phyloP scores from a whole-genome alignment of 1,139 yeast genomes.

The Yamadazyma sp. region DNA sequence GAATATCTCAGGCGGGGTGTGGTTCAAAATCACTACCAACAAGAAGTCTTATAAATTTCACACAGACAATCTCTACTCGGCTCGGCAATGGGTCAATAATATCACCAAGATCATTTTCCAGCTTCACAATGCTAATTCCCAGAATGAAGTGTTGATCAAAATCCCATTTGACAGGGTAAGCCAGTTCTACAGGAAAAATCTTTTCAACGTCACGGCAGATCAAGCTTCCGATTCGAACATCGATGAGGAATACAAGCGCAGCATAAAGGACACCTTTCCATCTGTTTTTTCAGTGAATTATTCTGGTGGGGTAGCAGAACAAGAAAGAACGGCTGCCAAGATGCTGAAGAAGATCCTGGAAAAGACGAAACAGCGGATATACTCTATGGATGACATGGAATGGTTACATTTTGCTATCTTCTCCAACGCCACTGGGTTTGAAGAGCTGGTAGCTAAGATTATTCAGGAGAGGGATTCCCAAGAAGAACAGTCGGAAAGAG shows the following conservation, averaged over 20 bases:
- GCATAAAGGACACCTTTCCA: constrained; percentile 6
- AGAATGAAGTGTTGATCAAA: constrained; percentile 72
- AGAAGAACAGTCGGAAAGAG: no score
- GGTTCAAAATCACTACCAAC: constrained; percentile 60
- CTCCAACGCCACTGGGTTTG: constrained; percentile 30
- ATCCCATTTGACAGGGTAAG: constrained; percentile 69
- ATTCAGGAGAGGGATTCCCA: constrained; percentile 11
- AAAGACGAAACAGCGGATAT: background rate
- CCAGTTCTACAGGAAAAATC: constrained; percentile 23
- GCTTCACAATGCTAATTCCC: constrained; percentile 60
- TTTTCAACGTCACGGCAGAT: constrained; percentile 16
- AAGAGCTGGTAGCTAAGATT: constrained; percentile 22
- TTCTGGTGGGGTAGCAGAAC: background rate
- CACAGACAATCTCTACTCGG: constrained; percentile 72
- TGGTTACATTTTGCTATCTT: constrained; percentile 73
- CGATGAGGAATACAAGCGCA: constrained; percentile 4
- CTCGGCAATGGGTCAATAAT: constrained; percentile 77
- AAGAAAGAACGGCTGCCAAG: constrained; percentile 10
- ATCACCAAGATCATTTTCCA: constrained; percentile 74
- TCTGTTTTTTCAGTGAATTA: constrained; percentile 11
- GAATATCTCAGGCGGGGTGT: constrained; percentile 32
- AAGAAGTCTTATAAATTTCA: constrained; percentile 62
- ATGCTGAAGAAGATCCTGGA: constrained; percentile 1
- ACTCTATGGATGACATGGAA: constrained; percentile 43
- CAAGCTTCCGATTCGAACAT: constrained; percentile 10